Evolutionary conservation across 176 grass and related monocot genomes (phyloP).

Genomic region (Paspalum notatum): DNA sequence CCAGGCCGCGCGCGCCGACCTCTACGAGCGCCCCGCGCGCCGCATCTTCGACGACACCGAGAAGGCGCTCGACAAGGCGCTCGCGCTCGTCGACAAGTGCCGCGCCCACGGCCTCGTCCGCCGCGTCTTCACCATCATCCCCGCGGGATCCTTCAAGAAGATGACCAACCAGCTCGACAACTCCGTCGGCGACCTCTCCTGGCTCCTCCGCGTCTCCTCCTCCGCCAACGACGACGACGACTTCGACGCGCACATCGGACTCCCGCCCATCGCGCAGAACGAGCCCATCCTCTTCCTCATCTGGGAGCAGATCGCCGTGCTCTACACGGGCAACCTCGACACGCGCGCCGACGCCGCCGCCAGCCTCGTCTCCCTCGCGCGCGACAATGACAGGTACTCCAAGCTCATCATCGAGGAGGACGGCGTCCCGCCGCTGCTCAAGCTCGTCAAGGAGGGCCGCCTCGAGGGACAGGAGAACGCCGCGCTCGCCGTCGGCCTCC

Average conservation of each 20-base stretch:
- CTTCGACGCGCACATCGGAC: constrained; percentile 75
- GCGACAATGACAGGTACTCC: constrained; percentile 82
- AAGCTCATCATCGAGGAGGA: constrained; percentile 99
- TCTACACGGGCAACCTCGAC: constrained; percentile 87
- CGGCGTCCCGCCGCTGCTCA: constrained; percentile 76
- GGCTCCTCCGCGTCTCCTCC: constrained; percentile 91
- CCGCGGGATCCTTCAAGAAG: constrained; percentile 78
- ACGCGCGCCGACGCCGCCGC: constrained; percentile 86
- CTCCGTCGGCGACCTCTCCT: constrained; percentile 88
- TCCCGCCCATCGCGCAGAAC: constrained; percentile 98
- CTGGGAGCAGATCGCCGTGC: constrained; percentile 96
- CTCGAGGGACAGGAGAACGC: constrained; percentile 86
- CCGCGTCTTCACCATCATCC: constrained; percentile 93
- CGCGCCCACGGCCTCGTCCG: constrained; percentile 71
- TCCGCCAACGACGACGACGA: constrained; percentile 62
- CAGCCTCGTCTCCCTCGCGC: constrained; percentile 85
- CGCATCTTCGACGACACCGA: constrained; percentile 91
- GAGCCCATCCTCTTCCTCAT: constrained; percentile 99
- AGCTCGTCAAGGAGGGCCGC: constrained; percentile 72
- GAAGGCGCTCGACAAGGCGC: constrained; percentile 91
- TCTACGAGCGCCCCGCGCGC: constrained; percentile 80
- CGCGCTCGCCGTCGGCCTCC: constrained; percentile 80
- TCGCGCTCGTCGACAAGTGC: constrained; percentile 78
- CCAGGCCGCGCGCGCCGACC: constrained; percentile 73
- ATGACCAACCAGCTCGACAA: constrained; percentile 89